Base-by-base conservation (phyloP, 495 filamentous ascomycete species). In the Podospora conica region DNA sequence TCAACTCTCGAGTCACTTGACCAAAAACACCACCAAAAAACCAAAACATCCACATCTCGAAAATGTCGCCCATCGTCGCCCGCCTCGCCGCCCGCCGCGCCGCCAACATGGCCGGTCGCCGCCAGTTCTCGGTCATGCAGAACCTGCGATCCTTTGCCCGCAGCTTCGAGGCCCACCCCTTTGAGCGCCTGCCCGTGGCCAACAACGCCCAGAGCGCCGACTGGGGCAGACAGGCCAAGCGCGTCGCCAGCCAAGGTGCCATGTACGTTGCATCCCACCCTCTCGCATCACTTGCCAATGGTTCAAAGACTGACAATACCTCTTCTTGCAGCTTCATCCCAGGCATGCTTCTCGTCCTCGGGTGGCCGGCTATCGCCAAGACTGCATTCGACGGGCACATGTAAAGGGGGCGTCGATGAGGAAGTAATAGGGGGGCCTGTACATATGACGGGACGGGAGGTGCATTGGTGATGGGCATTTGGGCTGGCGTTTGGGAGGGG, bases 121-220 rank as follows among this genome's bases (percentile, higher is more conserved):
- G 71, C 22, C 60, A 73, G 1, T 73, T 76, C 70, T 76, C 74
- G 58, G 61, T 74, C 31, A 57, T 73, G 56, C 61, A 66, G 60
- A 65, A 57, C 40, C 65, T 77, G 61, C 75, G 75, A 48, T 25
- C 24, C 54, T 71, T 74, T 27, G 73, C 71, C 31, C 72, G 71
- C 54, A 59, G 62, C 56, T 67, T 77, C 59, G 75, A 77, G 74
- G 21, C 74, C 21, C 75, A 77, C 54, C 75, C 75, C 27, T 75
- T 74, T 64, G 70, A 74, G 68, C 73, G 75, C 15, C 68, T 76
- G 27, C 75, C 75, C 53, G 65, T 70, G 2, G 25, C 69, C 11
- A 62, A 25, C 58, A 66, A 56, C 33, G 23, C 72, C 18, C 65
- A 67, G 10, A 24, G 64, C 2, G 70, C 61, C n/a, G 75, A 77